phyloP scores from a whole-genome alignment of 75 land plant genomes.

The Cunninghamia lanceolata region DNA sequence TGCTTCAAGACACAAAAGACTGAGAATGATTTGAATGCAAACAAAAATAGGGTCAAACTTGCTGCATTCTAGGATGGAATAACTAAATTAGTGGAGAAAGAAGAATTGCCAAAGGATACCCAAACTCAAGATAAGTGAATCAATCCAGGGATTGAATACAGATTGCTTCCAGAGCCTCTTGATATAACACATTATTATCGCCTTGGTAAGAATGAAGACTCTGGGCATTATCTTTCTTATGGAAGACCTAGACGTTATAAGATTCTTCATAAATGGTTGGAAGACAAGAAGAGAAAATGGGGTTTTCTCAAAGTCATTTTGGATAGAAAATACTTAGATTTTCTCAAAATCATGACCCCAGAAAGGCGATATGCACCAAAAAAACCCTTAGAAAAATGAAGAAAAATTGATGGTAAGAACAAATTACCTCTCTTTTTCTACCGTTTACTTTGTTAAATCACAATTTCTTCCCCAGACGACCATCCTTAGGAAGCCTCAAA shows the following conservation, averaged over 20 bases:
- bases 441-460: too few relatives aligned
- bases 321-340: too few relatives aligned
- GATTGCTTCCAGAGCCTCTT: slow-evolving; percentile 54
- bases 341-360: too few relatives aligned
- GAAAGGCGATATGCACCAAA: too few relatives aligned
- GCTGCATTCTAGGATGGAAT: slow-evolving; percentile 42
- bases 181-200: slow-evolving; percentile 62
- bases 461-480: too few relatives aligned
- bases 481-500: too few relatives aligned
- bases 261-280: background rate
- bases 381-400: too few relatives aligned
- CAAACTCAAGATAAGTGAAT: slow-evolving; percentile 34
- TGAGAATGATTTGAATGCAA: slow-evolving; percentile 18
- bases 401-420: too few relatives aligned
- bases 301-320: too few relatives aligned
- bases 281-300: background rate
- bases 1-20: slow-evolving; percentile 28
- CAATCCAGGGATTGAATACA: slow-evolving; percentile 42
- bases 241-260: slow-evolving; percentile 1
- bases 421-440: too few relatives aligned
- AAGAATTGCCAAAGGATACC: slow-evolving; percentile 45
- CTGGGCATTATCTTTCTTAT: slow-evolving; percentile 36
- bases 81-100: slow-evolving; percentile 29
- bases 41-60: slow-evolving; percentile 37
- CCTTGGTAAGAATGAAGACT: slow-evolving; percentile 14